Evolutionary conservation across 768 basidiomycete genomes (phyloP), one percentile per base, ranked within the genome.

Genomic region (Porpolomopsis calyptriformis): DNA sequence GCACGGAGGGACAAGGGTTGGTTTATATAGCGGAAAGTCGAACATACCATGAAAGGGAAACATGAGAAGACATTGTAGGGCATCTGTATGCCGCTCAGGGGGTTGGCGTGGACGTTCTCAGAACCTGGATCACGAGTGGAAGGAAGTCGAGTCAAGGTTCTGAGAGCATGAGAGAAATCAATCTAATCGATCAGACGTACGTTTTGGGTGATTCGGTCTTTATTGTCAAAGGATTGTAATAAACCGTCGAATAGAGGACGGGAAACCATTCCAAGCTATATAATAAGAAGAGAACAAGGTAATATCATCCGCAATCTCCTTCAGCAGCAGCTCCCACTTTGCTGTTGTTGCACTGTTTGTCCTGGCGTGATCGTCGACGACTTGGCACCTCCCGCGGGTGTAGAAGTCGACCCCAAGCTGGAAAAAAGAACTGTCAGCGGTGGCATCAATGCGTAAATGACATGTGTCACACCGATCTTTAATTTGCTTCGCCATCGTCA

Each of bases 401-500:
- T 77, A 52, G 86, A 73, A 22, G 83, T 80, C 39, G 88, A 79
- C 12, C 88, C 90, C 85, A 91, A 90, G 53, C 89, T 91, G 45
- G 11, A 27, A 19, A 40, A 27, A 46, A n/a, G 26, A n/a, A n/a
- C n/a, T n/a, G n/a, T n/a, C 45, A 42, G 43, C 34, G 26, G 33
- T 48, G 20, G 38, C 12, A 23, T 33, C 43, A 33, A 45, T 18
- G 7, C 4, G 18, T 3, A 33, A 23, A 22, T 3, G 25, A 22
- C 11, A 24, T 11, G 18, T 40, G 7, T 5, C 47, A 1, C 40
- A 85, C 87, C 87, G 80, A 64, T 91, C 88, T 63, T 91, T 90
- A 62, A 91, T 90, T 67, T 90, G 88, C 73, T 94, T 88, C 3
- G 96, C 93, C 78, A 99, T 89, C 24, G 92, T 93, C 73, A 97